Base-by-base conservation (phyloP, 768 basidiomycete species). In the Amanita subjunquillea region DNA sequence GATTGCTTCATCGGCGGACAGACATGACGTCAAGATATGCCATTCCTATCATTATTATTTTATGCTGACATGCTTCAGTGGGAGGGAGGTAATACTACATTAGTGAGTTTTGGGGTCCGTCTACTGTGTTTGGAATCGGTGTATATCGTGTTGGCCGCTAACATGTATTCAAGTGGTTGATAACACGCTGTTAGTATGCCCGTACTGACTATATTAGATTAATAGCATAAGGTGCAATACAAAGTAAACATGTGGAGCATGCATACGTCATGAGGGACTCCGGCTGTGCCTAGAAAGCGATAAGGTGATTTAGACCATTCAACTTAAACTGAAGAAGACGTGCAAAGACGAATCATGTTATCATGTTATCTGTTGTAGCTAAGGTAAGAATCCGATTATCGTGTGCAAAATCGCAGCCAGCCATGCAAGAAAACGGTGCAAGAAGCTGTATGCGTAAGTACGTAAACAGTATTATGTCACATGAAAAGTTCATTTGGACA, bases 11-110 rank as follows among this genome's bases (percentile, higher is more conserved):
- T 27, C 20, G 20, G 12, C 43, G 29, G 46, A 43, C 48, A 36
- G 41, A 43, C 49, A 44, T 58, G 57, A 58, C 53, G 39, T 50
- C 32, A 30, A 34, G 38, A 51, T 17, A 51, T 27, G 20, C 23
- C 39, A 50, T 50, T 32, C 17, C 50, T 51, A 43, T 51, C 32
- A 51, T 51, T 51, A 51, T 41, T 51, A 46, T 46, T 30, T 30
- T 48, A 39, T 51, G 43, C 30, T 42, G 50, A n/a, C 13, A 22
- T 42, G 6, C 20, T 50, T 15, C 36, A 15, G 15, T 22, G 20
- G 22, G 30, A 20, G 13, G 25, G 27, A 20, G 38, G 20, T 30
- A 25, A 39, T 25, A 6, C 17, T 23, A 36, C 32, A 13, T 38
- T 48, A 38, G 22, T 17, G 17, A 20, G 17, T 50, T 41, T 17